These are phyloP conservation scores for Cyphellophora europaea DNA, from an alignment of 2,329 filamentous ascomycete genomes.

Conservation along the genomic window DNA sequence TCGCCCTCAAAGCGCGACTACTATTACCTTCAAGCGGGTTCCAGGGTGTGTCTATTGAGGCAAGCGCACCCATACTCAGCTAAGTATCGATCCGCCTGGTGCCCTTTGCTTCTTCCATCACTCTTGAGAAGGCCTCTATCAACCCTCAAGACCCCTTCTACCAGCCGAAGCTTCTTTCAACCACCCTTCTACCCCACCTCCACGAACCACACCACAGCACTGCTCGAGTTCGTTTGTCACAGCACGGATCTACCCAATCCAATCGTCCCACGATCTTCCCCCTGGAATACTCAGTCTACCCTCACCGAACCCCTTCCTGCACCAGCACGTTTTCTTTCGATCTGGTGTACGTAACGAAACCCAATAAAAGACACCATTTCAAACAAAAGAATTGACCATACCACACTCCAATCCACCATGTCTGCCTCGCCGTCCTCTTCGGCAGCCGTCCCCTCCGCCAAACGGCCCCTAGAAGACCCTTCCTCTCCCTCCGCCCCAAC, in stretches of 20 bases:
- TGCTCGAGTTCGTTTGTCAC: slow-evolving; percentile 10
- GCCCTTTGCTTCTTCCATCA: too few species aligned
- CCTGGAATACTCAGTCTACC: slow-evolving; percentile 11
- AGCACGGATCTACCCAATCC: slow-evolving; percentile 11
- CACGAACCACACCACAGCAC: slow-evolving; percentile 11
- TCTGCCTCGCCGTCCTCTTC: slow-evolving; percentile 49
- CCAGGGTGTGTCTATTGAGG: too few species aligned
- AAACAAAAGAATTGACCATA: slow-evolving; percentile 29
- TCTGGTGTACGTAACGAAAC: slow-evolving; percentile 74
- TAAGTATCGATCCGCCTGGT: too few species aligned
- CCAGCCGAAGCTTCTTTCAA: slow-evolving; percentile 3
- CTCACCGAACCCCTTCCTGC: slow-evolving; percentile 32
- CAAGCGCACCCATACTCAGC: too few species aligned
- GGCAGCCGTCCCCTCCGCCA: slow-evolving; percentile 44
- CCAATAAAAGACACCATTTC: slow-evolving; percentile 45
- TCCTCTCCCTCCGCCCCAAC: slow-evolving; percentile 85
- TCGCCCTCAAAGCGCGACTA: too few species aligned
- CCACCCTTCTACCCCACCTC: slow-evolving; percentile 12
- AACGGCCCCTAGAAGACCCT: slow-evolving; percentile 93
- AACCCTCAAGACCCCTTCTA: neutral
- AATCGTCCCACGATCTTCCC: slow-evolving; percentile 14
- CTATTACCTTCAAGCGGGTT: too few species aligned
- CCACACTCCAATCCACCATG: slow-evolving; percentile 48
- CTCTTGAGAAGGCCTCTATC: neutral
- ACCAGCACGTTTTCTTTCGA: slow-evolving; percentile 91